Base-by-base conservation (phyloP, 2,329 filamentous ascomycete genomes). In the Penicillium sp. region DNA sequence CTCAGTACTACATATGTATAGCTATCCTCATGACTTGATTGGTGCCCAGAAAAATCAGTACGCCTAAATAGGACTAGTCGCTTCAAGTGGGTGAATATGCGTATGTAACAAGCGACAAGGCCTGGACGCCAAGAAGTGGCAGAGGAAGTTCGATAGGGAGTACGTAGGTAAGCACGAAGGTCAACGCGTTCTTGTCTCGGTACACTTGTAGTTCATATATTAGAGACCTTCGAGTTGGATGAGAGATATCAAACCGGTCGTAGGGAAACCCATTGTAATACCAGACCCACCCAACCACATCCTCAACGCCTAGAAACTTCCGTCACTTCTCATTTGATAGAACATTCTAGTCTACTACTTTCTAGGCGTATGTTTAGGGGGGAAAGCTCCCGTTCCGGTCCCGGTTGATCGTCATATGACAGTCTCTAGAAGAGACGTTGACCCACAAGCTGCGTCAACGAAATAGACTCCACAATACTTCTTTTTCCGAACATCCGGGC, bases 321-420 rank as follows among this genome's bases (percentile, higher is more conserved):
- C 13, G 28, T 23, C 20, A 3, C 20, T 3, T 23, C 20, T 23
- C 20, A 23, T 23, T 23, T 15, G 13, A 32, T n/a, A 12, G 10
- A 20, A 12, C 1, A 6, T 23, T 20, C 35, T 5, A 12, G 10
- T 23, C 35, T 38, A 38, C 8, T 40, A 18, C 15, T 18, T 18
- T 18, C 15, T 18, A 18, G 15, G 15, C 15, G 15, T 18, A 18
- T 18, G 15, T 18, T 18, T 18, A 18, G 20, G 20, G 20, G 20
- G 20, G 4, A 23, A 23, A 28, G 25, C 25, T 27, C 27, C 8
- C 8, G 20, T 9, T 10, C 38, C 12, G 23, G 24, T 10, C 15
- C 43, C 25, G 27, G 20, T 32, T 27, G 31, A 39, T 42, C 25
- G 41, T 44, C 49, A 40, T 47, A 50, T 44, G 49, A 47, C 45